Evolutionary conservation across 129 eudicot genomes (phyloP).

Genomic region (Calendula officinalis): DNA sequence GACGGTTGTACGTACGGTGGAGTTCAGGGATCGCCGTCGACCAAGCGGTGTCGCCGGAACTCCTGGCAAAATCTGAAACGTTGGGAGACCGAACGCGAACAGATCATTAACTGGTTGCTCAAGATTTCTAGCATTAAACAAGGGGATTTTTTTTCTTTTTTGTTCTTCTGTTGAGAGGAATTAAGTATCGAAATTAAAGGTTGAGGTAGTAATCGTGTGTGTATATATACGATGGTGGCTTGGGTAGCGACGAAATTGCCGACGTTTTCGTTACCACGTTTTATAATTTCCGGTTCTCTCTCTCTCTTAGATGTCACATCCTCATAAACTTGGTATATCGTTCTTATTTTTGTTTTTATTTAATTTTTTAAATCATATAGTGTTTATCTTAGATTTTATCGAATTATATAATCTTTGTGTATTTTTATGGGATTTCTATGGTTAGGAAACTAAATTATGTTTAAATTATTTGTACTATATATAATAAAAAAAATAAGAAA

Average conservation of each 20-base stretch:
- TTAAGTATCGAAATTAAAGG: background rate
- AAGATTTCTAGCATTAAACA: slow-evolving; percentile 23
- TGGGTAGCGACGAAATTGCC: background rate
- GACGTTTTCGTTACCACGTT: background rate
- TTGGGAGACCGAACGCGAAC: background rate
- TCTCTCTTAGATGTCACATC: slow-evolving; percentile 21
- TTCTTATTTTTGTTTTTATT: background rate
- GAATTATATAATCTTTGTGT: too few species aligned
- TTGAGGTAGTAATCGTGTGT: background rate
- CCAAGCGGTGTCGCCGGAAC: slow-evolving; percentile 14
- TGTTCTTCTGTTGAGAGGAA: background rate
- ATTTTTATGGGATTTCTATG: too few species aligned
- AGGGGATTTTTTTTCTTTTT: background rate
- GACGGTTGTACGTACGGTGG: background rate
- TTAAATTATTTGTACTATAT: too few species aligned
- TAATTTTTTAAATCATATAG: too few species aligned
- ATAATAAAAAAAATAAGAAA: too few species aligned
- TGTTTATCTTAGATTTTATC: too few species aligned
- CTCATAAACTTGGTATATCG: slow-evolving; percentile 3
- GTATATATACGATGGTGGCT: background rate
- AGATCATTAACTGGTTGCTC: slow-evolving; percentile 6
- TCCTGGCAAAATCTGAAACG: slow-evolving; percentile 18
- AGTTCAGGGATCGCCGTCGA: slow-evolving; percentile 14
- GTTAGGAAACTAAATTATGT: too few species aligned
- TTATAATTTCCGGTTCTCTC: background rate